Conservation (phyloP, 106 monocot genomes). For the Dendrobium huoshanense region DNA sequence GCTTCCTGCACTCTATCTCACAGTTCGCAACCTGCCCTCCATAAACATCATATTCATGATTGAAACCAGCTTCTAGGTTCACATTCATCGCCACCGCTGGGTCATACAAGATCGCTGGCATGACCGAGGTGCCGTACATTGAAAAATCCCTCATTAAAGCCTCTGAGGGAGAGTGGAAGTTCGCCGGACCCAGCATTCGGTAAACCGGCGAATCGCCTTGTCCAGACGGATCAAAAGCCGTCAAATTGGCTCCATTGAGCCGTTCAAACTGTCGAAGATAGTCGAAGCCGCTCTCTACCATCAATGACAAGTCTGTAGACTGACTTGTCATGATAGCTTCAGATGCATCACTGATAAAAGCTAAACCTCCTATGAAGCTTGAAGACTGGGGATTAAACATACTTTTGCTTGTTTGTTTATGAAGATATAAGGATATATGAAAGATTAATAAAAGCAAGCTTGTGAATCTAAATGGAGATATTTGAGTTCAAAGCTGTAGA, state of each 20-base stretch:
- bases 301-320: slow-evolving; percentile 8
- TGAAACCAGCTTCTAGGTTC: slow-evolving; percentile 2
- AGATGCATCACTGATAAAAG: not conserved
- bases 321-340: slow-evolving; percentile 4
- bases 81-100: not conserved
- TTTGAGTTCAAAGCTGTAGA: not conserved
- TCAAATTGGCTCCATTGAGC: not conserved
- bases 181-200: not conserved
- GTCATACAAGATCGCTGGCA: slow-evolving; percentile 8
- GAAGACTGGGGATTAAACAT: slow-evolving; percentile 3
- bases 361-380: not conserved
- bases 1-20: not conserved
- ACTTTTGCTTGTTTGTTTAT: not conserved
- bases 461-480: not conserved
- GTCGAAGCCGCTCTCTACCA: not conserved
- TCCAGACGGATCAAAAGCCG: not conserved
- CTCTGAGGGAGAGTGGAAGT: not conserved
- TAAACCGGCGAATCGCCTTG: not conserved
- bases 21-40: slow-evolving; percentile 8
- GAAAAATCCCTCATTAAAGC: slow-evolving; percentile 1
- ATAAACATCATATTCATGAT: not conserved
- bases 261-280: not conserved
- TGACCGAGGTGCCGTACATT: not conserved
- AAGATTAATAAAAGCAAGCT: not conserved
- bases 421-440: not conserved